These are phyloP conservation scores for Parietaria judaica DNA, from an alignment of 306 rosid genomes.

Conservation along the genomic window DNA sequence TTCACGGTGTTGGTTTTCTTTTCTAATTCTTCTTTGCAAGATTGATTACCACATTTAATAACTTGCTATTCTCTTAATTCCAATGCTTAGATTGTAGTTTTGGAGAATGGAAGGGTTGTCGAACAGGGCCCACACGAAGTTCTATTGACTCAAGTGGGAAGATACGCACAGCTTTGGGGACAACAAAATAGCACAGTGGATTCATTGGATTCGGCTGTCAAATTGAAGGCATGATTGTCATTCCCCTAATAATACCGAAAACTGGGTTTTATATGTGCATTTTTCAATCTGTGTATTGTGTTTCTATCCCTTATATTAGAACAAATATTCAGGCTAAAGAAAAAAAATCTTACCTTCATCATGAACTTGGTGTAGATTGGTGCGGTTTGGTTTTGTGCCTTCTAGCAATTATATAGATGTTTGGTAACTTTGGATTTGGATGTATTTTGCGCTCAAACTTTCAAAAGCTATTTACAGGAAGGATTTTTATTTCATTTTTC, in stretches of 20 bases:
- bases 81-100: conserved; percentile 63
- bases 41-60: not conserved
- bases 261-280: too few species aligned
- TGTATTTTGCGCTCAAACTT: not conserved
- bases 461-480: not conserved
- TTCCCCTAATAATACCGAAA: conserved; percentile 4
- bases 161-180: conserved; percentile 97
- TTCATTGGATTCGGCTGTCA: conserved; percentile 53
- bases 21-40: not conserved
- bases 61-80: conserved; percentile 3
- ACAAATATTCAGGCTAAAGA: conserved; percentile 2
- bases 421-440: conserved; percentile 6
- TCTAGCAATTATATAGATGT: not conserved
- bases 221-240: conserved; percentile 29
- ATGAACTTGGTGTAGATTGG: conserved; percentile 9
- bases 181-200: conserved; percentile 85
- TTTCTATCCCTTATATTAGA: conserved; percentile 8
- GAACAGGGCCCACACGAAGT: conserved; percentile 93
- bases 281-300: not conserved
- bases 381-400: not conserved
- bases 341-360: not conserved
- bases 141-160: conserved; percentile 70
- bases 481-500: not conserved
- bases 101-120: conserved; percentile 87
- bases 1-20: not conserved